Percentiles rank a stretch among this genome's conserved stretches.
phyloP scores from a whole-genome alignment of 768 basidiomycete genomes.

The Lyophyllum shimeji region DNA sequence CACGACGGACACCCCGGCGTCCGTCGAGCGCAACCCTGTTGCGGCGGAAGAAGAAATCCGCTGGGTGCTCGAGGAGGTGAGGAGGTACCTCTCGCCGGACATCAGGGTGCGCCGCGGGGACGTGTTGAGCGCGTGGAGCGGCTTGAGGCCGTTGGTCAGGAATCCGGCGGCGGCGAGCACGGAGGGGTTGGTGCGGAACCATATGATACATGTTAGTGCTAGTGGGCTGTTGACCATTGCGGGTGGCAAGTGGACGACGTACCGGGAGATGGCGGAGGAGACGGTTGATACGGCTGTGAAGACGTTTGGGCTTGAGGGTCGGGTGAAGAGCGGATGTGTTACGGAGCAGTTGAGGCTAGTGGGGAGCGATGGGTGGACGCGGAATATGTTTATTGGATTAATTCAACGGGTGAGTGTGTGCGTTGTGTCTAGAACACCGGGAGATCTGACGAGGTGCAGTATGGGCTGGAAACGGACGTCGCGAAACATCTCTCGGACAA shows the following conservation, averaged over 20 bases:
- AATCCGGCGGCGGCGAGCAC: constrained; percentile 72
- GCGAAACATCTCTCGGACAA: constrained; percentile 91
- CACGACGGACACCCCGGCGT: constrained; percentile 85
- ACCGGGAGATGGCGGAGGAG: constrained; percentile 94
- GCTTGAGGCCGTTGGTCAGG: constrained; percentile 85
- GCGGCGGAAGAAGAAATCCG: constrained; percentile 95
- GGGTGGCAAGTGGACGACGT: constrained; percentile 99
- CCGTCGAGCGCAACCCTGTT: constrained; percentile 70
- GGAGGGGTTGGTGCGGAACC: constrained; percentile 90
- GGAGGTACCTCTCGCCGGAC: constrained; percentile 85
- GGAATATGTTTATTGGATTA: constrained; percentile 95
- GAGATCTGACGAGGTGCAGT: constrained; percentile 40
- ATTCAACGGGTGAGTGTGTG: constrained; percentile 75
- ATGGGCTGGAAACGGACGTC: constrained; percentile 87
- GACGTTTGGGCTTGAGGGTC: constrained; percentile 64
- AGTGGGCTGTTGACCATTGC: constrained; percentile 91
- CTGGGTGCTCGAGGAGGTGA: constrained; percentile 94
- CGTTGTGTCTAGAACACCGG: neutral
- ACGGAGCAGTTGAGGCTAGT: constrained; percentile 82
- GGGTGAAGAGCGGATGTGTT: constrained; percentile 60
- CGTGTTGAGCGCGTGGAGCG: constrained; percentile 94
- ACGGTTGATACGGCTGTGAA: constrained; percentile 86
- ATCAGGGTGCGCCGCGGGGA: constrained; percentile 94
- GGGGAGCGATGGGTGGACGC: constrained; percentile 91
- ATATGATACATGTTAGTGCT: constrained; percentile 82